Percentiles rank a stretch among this genome's conserved stretches.
These are phyloP conservation scores for Taiozyma sp. DNA, from an alignment of 1,139 yeast species.

Conservation along the genomic window DNA sequence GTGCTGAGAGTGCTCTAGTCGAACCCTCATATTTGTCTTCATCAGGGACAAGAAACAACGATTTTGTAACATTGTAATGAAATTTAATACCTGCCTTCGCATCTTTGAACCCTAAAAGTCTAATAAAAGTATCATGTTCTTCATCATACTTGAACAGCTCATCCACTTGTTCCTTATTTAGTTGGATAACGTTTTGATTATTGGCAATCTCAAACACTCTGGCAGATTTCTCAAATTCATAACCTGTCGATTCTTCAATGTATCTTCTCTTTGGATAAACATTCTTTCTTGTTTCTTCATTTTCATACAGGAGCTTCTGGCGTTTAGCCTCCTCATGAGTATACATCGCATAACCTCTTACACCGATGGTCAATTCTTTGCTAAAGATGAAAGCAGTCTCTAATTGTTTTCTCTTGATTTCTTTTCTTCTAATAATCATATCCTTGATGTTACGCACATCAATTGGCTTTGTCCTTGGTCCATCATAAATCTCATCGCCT, in stretches of 20 bases:
- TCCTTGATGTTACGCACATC: slow-evolving; percentile 42
- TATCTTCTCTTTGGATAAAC: slow-evolving; percentile 47
- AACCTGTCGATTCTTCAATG: slow-evolving; percentile 39
- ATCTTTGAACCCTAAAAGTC: slow-evolving; percentile 64
- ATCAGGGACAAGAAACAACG: slow-evolving; percentile 56
- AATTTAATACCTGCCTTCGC: slow-evolving; percentile 39
- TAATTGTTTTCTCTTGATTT: slow-evolving; percentile 59
- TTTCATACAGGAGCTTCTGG: slow-evolving; percentile 44
- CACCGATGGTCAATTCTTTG: slow-evolving; percentile 53
- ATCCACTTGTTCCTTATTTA: slow-evolving; percentile 33
- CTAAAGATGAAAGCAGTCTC: slow-evolving; percentile 51
- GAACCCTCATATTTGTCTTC: slow-evolving; percentile 60
- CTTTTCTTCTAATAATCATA: slow-evolving; percentile 51
- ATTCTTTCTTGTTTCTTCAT: slow-evolving; percentile 45
- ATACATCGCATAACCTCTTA: slow-evolving; percentile 68
- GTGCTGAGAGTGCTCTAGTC: slow-evolving; percentile 57
- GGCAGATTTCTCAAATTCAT: slow-evolving; percentile 31
- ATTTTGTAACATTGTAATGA: slow-evolving; percentile 47
- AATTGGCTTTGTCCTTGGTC: slow-evolving; percentile 39
- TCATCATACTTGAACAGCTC: slow-evolving; percentile 32
- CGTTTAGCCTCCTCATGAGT: slow-evolving; percentile 47
- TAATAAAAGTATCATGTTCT: slow-evolving; percentile 37
- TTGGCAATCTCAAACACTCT: slow-evolving; percentile 40
- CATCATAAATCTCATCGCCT: slow-evolving; percentile 25
- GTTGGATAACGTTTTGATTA: slow-evolving; percentile 26